Percentiles rank a stretch among this genome's conserved stretches.
Evolutionary conservation across 345 rosid species (phyloP).

Genomic region (Nasturtium officinale): DNA sequence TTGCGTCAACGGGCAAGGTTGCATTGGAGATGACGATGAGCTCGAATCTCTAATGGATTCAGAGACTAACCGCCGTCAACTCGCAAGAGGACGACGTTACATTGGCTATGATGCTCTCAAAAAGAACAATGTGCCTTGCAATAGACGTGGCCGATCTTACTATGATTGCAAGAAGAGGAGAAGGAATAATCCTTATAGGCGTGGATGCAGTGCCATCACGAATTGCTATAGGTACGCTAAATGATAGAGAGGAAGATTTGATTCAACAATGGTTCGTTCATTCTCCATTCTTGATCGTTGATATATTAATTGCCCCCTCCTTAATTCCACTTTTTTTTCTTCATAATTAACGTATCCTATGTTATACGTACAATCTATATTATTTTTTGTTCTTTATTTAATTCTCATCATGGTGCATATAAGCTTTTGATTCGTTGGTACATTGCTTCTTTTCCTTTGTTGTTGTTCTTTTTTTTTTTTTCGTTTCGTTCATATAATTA

Average conservation of each 20-base stretch:
- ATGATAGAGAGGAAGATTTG: conserved; percentile 30
- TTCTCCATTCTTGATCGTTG: conserved; percentile 33
- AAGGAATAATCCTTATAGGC: conserved; percentile 53
- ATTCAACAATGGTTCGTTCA: conserved; percentile 19
- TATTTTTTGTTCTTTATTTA: conserved; percentile 8
- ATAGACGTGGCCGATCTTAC: conserved; percentile 53
- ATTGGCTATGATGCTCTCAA: conserved; percentile 53
- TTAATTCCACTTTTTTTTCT: not conserved
- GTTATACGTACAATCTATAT: conserved; percentile 31
- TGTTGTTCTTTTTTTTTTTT: conserved; percentile 27
- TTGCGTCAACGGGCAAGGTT: conserved; percentile 37
- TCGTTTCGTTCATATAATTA: conserved; percentile 39
- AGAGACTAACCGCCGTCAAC: conserved; percentile 45
- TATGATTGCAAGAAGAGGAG: conserved; percentile 49
- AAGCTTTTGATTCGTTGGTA: conserved; percentile 32
- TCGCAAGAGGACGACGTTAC: conserved; percentile 40
- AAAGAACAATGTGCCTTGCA: conserved; percentile 51
- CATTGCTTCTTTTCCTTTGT: conserved; percentile 15
- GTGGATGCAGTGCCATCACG: conserved; percentile 60
- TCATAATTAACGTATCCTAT: conserved; percentile 25
- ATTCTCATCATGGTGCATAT: conserved; percentile 42
- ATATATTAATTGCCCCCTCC: conserved; percentile 5
- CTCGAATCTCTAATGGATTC: conserved; percentile 48
- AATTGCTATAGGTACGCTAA: conserved; percentile 50
- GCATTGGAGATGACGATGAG: conserved; percentile 44